A percentile compares a stretch with the other conserved stretches of the same genome.
These are phyloP conservation scores for Cadophora sp. DNA, from an alignment of 2,329 filamentous ascomycete species.

Conservation along the genomic window DNA sequence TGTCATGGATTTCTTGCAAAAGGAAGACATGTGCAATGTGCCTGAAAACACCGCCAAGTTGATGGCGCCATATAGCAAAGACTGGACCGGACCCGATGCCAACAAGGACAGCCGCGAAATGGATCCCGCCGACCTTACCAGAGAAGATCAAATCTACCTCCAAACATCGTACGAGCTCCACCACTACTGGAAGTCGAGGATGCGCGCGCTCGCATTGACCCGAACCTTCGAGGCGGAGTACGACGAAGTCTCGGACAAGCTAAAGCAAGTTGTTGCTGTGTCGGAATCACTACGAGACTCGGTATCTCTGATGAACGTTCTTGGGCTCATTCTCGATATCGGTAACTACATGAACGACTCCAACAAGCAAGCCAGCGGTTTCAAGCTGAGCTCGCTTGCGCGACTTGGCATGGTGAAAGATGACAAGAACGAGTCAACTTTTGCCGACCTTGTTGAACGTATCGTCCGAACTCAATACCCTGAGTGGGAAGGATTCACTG, in stretches of 20 bases:
- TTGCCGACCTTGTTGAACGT: conserved; percentile 94
- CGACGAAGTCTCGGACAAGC: conserved; percentile 85
- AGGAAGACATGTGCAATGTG: conserved; percentile 90
- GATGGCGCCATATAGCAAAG: conserved; percentile 94
- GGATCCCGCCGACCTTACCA: conserved; percentile 86
- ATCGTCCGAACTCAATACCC: conserved; percentile 97
- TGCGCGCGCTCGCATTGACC: conserved; percentile 87
- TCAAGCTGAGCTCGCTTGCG: conserved; percentile 95
- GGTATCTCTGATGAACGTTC: conserved; percentile 92
- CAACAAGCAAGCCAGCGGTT: conserved; percentile 96
- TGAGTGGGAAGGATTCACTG: conserved; percentile 88
- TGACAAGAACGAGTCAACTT: conserved; percentile 96
- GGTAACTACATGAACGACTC: conserved; percentile 99
- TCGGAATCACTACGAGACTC: conserved; percentile 92
- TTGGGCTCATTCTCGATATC: conserved; percentile 95
- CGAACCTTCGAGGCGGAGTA: conserved; percentile 87
- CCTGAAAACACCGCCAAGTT: conserved; percentile 89
- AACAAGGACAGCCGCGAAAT: conserved; percentile 79
- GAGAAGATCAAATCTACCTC: conserved; percentile 95
- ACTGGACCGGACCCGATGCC: conserved; percentile 92
- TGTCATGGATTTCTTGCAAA: conserved; percentile 95
- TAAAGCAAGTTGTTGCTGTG: conserved; percentile 84
- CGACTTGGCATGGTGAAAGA: conserved; percentile 98
- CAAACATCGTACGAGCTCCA: conserved; percentile 93
- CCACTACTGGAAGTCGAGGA: conserved; percentile 98